Conservation (phyloP, 1,139 yeast species). For the Geotrichum reessii region DNA sequence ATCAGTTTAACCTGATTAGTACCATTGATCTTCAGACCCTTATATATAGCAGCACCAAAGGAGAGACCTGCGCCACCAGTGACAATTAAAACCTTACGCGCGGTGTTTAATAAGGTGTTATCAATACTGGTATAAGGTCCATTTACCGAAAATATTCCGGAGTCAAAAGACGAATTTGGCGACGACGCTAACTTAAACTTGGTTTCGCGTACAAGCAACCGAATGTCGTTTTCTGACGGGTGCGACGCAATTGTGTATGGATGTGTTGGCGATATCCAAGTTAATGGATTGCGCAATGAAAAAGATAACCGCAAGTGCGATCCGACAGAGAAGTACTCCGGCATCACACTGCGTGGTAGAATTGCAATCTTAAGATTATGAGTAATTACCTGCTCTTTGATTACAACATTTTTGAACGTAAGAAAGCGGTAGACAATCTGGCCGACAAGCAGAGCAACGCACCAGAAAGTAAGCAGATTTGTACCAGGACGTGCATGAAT, state of each 20-base stretch:
- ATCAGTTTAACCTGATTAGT: constrained; percentile 31
- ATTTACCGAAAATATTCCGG: constrained; percentile 29
- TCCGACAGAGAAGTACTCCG: constrained; percentile 38
- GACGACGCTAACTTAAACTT: constrained; percentile 28
- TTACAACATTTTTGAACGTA: constrained; percentile 29
- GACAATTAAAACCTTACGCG: constrained; percentile 51
- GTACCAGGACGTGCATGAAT: constrained; percentile 79
- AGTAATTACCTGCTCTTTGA: constrained; percentile 30
- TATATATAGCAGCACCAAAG: constrained; percentile 53
- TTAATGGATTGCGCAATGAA: constrained; percentile 26
- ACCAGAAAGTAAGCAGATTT: constrained; percentile 45
- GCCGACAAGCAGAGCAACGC: constrained; percentile 45
- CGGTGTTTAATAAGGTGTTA: constrained; percentile 38
- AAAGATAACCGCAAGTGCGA: constrained; percentile 45
- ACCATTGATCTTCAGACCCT: constrained; percentile 22
- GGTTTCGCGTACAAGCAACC: constrained; percentile 42
- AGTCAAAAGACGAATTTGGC: background rate
- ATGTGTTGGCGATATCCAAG: constrained; percentile 55
- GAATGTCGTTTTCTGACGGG: constrained; percentile 45
- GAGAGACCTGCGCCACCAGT: constrained; percentile 91
- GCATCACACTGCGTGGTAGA: constrained; percentile 34
- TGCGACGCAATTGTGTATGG: constrained; percentile 77
- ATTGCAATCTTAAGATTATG: constrained; percentile 33
- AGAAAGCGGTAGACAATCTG: constrained; percentile 36
- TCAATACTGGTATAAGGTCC: constrained; percentile 34